Evolutionary conservation across 2,329 filamentous ascomycete species (phyloP).

Genomic region (Botryosphaeria agaves): DNA sequence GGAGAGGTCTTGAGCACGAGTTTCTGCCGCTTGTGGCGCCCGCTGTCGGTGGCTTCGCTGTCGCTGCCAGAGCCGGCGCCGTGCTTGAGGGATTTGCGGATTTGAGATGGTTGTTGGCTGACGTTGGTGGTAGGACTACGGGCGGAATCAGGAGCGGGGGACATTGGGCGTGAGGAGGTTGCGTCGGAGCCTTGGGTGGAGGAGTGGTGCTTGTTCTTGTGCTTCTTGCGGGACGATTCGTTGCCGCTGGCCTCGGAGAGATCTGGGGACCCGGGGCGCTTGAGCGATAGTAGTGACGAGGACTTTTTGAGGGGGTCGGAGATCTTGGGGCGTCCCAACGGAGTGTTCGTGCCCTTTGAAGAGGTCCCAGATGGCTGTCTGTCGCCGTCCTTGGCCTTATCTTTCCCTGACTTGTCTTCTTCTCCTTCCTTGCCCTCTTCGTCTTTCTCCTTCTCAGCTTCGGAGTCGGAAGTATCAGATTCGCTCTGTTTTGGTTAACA

Average conservation of each 20-base stretch:
- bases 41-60: constrained; percentile 52
- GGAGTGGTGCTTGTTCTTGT: constrained; percentile 45
- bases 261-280: constrained; percentile 73
- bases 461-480: background rate
- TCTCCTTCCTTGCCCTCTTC: constrained; percentile 32
- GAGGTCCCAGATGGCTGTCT: constrained; percentile 34
- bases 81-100: constrained; percentile 6
- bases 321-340: constrained; percentile 36
- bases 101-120: constrained; percentile 9
- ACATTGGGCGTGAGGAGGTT: constrained; percentile 20
- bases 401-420: constrained; percentile 26
- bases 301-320: constrained; percentile 32
- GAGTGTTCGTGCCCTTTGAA: constrained; percentile 54
- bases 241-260: constrained; percentile 84
- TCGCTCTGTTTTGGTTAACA: too few relatives aligned
- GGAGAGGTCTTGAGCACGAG: constrained; percentile 33
- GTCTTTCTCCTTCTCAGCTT: constrained; percentile 33
- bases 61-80: constrained; percentile 50
- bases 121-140: constrained; percentile 12
- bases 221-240: constrained; percentile 68
- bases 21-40: constrained; percentile 40
- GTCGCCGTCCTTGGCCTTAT: constrained; percentile 26
- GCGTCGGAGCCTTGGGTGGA: constrained; percentile 23
- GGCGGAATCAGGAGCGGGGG: constrained; percentile 5
- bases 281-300: constrained; percentile 38